Conservation (phyloP, 202 grass and related monocot genomes). For the Panicum virgatum region DNA sequence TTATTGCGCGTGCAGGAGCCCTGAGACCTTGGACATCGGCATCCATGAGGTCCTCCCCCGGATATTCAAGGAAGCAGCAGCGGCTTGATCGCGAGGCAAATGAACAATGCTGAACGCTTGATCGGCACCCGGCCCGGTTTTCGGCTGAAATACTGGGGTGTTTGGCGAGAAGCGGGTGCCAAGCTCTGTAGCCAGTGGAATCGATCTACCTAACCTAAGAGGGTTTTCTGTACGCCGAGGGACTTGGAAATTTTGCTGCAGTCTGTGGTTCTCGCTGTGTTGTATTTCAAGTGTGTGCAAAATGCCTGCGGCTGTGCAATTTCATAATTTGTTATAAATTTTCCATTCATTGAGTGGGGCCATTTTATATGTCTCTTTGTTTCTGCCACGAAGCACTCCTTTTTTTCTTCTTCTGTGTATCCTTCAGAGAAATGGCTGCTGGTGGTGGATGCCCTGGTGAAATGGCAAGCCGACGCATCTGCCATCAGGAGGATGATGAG, state of each 20-base stretch:
- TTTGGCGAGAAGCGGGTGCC: not conserved
- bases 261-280: not conserved
- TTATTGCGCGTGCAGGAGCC: conserved; percentile 60
- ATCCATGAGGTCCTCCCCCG: conserved; percentile 86
- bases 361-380: not conserved
- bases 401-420: not conserved
- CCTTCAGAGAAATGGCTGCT: not conserved
- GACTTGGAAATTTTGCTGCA: not conserved
- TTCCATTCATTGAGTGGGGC: not conserved
- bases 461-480: not conserved
- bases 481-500: not conserved
- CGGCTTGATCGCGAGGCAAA: conserved; percentile 2
- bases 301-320: not conserved
- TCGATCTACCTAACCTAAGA: not conserved
- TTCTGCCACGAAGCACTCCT: not conserved
- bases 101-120: not conserved
- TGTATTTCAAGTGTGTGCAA: not conserved
- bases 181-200: not conserved
- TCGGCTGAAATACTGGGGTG: not conserved
- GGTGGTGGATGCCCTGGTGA: not conserved
- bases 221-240: not conserved
- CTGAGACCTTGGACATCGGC: conserved; percentile 78
- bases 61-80: conserved; percentile 61
- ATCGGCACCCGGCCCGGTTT: not conserved
- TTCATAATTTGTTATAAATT: not conserved